Percentiles rank a stretch among this genome's conserved stretches.
phyloP scores from a whole-genome alignment of 2,329 filamentous ascomycete species.

The Venturia effusa region DNA sequence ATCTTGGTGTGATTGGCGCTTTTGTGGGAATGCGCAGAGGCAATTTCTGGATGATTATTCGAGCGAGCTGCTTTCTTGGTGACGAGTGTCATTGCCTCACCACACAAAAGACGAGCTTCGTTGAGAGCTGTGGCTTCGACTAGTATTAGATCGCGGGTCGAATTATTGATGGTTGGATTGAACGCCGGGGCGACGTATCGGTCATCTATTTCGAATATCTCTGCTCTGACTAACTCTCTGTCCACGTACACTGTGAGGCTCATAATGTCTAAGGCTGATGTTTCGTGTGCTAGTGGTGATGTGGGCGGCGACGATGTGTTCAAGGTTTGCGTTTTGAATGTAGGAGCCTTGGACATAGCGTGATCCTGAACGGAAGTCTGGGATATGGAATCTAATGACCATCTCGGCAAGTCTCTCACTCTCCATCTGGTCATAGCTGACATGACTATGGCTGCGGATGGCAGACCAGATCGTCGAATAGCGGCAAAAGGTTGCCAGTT shows the following conservation, averaged over 20 bases:
- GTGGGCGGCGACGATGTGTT: not conserved
- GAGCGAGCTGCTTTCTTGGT: constrained; percentile 22
- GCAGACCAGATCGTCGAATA: no score
- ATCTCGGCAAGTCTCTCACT: not conserved
- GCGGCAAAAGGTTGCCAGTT: no score
- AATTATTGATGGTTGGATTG: constrained; percentile 18
- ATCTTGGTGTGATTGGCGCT: constrained; percentile 19
- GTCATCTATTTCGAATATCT: constrained; percentile 20
- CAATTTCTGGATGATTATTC: constrained; percentile 21
- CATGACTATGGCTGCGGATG: no score
- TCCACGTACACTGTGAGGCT: not conserved
- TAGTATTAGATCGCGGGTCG: constrained; percentile 17
- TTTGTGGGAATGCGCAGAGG: constrained; percentile 20
- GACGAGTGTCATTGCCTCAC: constrained; percentile 23
- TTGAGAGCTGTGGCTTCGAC: constrained; percentile 20
- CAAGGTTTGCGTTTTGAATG: not conserved
- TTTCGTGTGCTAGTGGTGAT: not conserved
- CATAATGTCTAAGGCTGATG: not conserved
- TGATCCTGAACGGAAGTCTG: not conserved
- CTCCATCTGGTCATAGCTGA: constrained; percentile 9
- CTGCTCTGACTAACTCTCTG: not conserved
- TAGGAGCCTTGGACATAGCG: not conserved
- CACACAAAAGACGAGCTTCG: constrained; percentile 20
- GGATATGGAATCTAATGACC: not conserved
- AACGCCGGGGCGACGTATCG: constrained; percentile 14